phyloP scores from a whole-genome alignment of 2,329 filamentous ascomycete species.

The Trichothecium roseum region DNA sequence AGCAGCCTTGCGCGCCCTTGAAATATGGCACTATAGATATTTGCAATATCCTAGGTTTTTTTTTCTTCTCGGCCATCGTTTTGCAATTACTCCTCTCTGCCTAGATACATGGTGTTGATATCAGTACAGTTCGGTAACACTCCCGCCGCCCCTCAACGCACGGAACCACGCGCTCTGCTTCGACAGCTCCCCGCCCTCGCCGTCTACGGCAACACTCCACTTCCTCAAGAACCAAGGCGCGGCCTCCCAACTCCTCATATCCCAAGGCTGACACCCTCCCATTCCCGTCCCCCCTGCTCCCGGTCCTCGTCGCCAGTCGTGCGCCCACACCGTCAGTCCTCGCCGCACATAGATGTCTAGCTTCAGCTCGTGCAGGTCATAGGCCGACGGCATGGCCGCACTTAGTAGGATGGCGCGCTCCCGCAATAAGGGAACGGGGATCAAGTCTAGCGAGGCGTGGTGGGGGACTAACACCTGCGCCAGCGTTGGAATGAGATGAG shows the following conservation, averaged over 20 bases:
- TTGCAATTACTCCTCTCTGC: too few relatives aligned
- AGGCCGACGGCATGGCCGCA: slow-evolving; percentile 10
- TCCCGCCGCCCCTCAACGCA: too few relatives aligned
- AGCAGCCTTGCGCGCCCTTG: too few relatives aligned
- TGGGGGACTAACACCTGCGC: slow-evolving; percentile 15
- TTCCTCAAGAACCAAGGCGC: slow-evolving; percentile 16
- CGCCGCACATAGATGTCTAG: slow-evolving; percentile 13
- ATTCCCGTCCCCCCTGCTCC: not conserved
- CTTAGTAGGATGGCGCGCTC: slow-evolving; percentile 15
- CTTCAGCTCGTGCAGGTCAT: slow-evolving; percentile 15
- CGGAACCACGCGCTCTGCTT: slow-evolving; percentile 11
- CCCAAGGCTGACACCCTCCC: slow-evolving; percentile 13
- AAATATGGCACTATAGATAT: too few relatives aligned
- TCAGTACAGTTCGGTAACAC: too few relatives aligned
- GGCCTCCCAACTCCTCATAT: slow-evolving; percentile 17
- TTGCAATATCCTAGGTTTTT: too few relatives aligned
- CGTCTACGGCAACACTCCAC: slow-evolving; percentile 12
- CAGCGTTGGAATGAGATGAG: slow-evolving; percentile 13
- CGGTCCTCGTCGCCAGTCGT: not conserved
- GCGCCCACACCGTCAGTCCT: slow-evolving; percentile 10
- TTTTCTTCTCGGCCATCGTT: too few relatives aligned
- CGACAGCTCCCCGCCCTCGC: slow-evolving; percentile 8
- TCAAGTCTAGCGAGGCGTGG: slow-evolving; percentile 13
- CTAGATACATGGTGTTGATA: too few relatives aligned
- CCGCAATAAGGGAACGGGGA: slow-evolving; percentile 13